Percentiles rank a stretch among this genome's conserved stretches.
Conservation (phyloP, 2,329 filamentous ascomycete genomes). For the Calcarisporium arbuscula region DNA sequence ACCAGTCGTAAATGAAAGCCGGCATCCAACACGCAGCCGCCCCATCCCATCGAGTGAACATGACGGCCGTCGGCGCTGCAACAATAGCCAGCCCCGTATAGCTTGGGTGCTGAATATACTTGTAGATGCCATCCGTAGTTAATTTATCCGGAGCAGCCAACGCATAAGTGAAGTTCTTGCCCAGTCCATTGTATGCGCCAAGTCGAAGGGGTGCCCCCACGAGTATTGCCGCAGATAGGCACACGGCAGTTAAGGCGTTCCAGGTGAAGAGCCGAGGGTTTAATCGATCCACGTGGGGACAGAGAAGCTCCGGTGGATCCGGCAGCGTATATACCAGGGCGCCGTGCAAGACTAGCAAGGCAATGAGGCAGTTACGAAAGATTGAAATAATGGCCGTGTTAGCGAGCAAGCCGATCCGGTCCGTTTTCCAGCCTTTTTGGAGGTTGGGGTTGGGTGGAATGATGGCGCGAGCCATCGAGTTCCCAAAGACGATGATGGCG, state of each 20-base stretch:
- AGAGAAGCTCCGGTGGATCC: not conserved
- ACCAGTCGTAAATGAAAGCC: conserved; percentile 9
- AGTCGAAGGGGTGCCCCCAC: conserved; percentile 24
- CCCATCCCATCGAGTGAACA: conserved; percentile 33
- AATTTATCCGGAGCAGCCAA: conserved; percentile 39
- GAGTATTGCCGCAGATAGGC: conserved; percentile 21
- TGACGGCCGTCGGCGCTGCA: conserved; percentile 18
- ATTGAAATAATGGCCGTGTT: not conserved
- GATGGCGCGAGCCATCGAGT: no score
- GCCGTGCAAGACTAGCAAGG: not conserved
- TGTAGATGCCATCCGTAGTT: conserved; percentile 40
- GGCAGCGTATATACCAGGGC: not conserved
- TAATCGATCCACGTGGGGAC: conserved; percentile 8
- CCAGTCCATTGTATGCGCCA: conserved; percentile 37
- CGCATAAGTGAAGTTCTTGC: conserved; percentile 47
- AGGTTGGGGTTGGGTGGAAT: not conserved
- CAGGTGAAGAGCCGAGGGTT: conserved; percentile 24
- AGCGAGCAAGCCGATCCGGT: not conserved
- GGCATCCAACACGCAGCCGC: conserved; percentile 32
- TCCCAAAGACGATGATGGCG: no score
- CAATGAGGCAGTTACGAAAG: not conserved
- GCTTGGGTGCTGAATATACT: conserved; percentile 45
- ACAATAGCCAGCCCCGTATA: conserved; percentile 39
- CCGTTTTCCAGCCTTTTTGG: not conserved
- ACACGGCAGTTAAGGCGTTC: conserved; percentile 22